phyloP scores from a whole-genome alignment of 306 rosid species.

The Castanea crenata region DNA sequence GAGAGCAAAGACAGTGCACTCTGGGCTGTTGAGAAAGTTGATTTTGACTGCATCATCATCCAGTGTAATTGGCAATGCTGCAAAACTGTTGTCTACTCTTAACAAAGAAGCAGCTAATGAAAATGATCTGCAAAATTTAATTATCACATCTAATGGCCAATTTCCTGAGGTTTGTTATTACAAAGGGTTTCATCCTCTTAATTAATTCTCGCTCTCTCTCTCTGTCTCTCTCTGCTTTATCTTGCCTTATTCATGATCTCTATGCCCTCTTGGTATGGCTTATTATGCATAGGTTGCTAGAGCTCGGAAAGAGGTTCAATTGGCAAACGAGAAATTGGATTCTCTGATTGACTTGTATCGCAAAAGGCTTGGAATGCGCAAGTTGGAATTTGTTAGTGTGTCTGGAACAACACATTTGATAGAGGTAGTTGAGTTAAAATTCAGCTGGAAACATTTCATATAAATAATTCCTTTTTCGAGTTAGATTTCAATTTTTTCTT shows the following conservation, averaged over 20 bases:
- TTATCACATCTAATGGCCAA: conserved; percentile 52
- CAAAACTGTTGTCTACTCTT: conserved; percentile 70
- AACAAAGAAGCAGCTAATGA: conserved; percentile 79
- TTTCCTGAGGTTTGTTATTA: conserved; percentile 66
- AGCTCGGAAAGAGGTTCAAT: conserved; percentile 58
- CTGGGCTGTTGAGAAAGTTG: conserved; percentile 68
- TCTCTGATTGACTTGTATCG: conserved; percentile 61
- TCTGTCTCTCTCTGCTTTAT: conserved; percentile 5
- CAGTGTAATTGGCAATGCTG: conserved; percentile 62
- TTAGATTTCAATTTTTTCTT: background rate
- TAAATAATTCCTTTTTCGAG: conserved; percentile 12
- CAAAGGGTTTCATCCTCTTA: conserved; percentile 3
- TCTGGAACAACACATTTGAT: conserved; percentile 89
- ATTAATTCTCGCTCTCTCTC: conserved; percentile 3
- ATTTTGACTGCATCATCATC: conserved; percentile 68
- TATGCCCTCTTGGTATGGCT: conserved; percentile 15
- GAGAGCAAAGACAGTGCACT: conserved; percentile 28
- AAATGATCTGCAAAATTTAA: conserved; percentile 62
- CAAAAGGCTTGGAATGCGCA: conserved; percentile 63
- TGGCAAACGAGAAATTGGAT: conserved; percentile 64
- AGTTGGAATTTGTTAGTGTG: conserved; percentile 68
- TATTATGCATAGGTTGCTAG: conserved; percentile 48
- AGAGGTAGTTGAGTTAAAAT: conserved; percentile 56
- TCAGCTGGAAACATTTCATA: conserved; percentile 7
- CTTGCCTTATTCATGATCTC: conserved; percentile 6